Conservation (phyloP, 352 stramenopile species). For the Globisporangium nunn region DNA sequence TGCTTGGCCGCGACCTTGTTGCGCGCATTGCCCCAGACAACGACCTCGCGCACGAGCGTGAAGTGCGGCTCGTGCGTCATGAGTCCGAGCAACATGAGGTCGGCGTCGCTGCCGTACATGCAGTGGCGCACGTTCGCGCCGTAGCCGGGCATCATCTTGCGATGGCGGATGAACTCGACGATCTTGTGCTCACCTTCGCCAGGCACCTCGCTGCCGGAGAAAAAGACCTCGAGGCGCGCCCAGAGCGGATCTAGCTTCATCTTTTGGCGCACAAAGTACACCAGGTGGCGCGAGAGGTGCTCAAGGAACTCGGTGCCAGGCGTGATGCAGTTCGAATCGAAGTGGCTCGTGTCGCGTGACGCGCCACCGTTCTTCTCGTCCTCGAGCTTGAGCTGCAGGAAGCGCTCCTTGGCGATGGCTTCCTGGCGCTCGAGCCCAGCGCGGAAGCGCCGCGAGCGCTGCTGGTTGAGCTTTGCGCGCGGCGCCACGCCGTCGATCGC, state of each 20-base stretch:
- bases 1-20: constrained; percentile 76
- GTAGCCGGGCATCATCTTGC: constrained; percentile 90
- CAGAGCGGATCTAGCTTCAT: constrained; percentile 95
- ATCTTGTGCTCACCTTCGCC: constrained; percentile 99
- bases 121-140: constrained; percentile 95
- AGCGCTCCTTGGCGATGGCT: constrained; percentile 52
- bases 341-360: constrained; percentile 15
- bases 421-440: constrained; percentile 69
- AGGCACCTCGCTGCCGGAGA: constrained; percentile 95
- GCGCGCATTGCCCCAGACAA: constrained; percentile 88
- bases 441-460: constrained; percentile 94
- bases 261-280: constrained; percentile 95
- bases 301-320: constrained; percentile 99
- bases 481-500: constrained; percentile 98
- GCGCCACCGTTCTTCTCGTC: constrained; percentile 78
- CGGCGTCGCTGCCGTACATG: constrained; percentile 98
- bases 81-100: constrained; percentile 98
- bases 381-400: constrained; percentile 65
- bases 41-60: constrained; percentile 96
- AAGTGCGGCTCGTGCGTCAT: constrained; percentile 99
- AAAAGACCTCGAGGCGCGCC: constrained; percentile 94
- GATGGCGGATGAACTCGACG: constrained; percentile 95
- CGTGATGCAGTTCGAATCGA: constrained; percentile 99
- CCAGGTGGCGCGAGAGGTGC: constrained; percentile 85
- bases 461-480: constrained; percentile 99